These are phyloP conservation scores for Fusarium guadeloupense DNA, from an alignment of 2,329 filamentous ascomycete species.

Conservation along the genomic window DNA sequence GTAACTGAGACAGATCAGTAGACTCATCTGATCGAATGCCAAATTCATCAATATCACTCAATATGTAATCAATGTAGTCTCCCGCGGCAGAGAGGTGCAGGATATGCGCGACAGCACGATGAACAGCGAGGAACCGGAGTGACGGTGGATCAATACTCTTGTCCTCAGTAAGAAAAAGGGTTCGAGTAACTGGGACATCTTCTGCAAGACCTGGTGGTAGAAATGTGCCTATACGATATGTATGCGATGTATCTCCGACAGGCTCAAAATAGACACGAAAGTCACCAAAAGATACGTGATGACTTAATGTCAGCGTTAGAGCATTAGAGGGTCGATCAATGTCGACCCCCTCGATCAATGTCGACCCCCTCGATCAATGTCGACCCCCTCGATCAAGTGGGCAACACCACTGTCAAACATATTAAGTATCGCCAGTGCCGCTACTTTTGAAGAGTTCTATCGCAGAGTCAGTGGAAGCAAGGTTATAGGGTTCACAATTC, in stretches of 20 bases:
- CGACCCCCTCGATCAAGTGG: constrained; percentile 49
- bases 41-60: not conserved
- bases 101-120: constrained; percentile 9
- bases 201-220: not conserved
- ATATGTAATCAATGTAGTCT: constrained; percentile 10
- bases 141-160: constrained; percentile 10
- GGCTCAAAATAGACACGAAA: constrained; percentile 38
- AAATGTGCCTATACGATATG: constrained; percentile 37
- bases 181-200: constrained; percentile 10
- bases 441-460: constrained; percentile 43
- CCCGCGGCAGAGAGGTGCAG: constrained; percentile 12
- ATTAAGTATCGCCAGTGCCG: constrained; percentile 50
- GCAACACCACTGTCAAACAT: constrained; percentile 53
- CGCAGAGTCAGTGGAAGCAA: not conserved
- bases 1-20: constrained; percentile 3
- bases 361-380: constrained; percentile 54
- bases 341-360: constrained; percentile 51
- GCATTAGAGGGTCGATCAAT: constrained; percentile 54
- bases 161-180: constrained; percentile 8
- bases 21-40: constrained; percentile 8
- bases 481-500: not conserved
- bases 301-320: constrained; percentile 28
- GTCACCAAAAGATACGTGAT: constrained; percentile 32
- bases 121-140: constrained; percentile 1
- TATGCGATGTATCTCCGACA: constrained; percentile 42